These are phyloP conservation scores for Apium graveolens DNA, from an alignment of 129 eudicot genomes.

Conservation along the genomic window DNA sequence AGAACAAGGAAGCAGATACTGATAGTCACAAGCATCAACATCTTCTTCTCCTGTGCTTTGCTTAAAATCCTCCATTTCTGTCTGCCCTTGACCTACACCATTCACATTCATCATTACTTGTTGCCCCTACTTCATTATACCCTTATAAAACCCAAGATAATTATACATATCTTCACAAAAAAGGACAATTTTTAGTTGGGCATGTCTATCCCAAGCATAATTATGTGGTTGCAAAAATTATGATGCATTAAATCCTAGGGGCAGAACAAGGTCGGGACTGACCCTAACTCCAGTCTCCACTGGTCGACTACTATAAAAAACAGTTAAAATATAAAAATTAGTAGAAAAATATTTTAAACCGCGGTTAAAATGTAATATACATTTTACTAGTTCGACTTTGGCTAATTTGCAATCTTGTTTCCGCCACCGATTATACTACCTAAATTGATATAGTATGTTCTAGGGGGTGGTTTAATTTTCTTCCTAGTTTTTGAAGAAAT, in stretches of 20 bases:
- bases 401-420: too few relatives aligned
- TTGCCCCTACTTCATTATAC: slow-evolving; percentile 16
- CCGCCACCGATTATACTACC: too few relatives aligned
- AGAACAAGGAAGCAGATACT: slow-evolving; percentile 12
- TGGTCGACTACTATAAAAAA: too few relatives aligned
- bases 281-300: too few relatives aligned
- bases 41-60: slow-evolving; percentile 27
- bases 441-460: too few relatives aligned
- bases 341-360: too few relatives aligned
- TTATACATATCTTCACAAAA: not conserved
- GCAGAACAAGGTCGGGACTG: too few relatives aligned
- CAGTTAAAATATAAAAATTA: too few relatives aligned
- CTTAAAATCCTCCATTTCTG: slow-evolving; percentile 30
- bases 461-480: too few relatives aligned
- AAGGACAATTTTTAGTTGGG: not conserved
- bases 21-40: slow-evolving; percentile 32
- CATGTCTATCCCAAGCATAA: not conserved
- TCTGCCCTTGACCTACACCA: slow-evolving; percentile 34
- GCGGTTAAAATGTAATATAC: too few relatives aligned
- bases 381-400: too few relatives aligned
- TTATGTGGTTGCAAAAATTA: not conserved
- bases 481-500: not conserved
- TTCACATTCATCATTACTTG: slow-evolving; percentile 14
- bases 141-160: not conserved
- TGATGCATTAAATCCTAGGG: too few relatives aligned